A percentile compares a stretch with the other conserved stretches of the same genome.
phyloP scores from a whole-genome alignment of 2,329 filamentous ascomycete species.

The Aspergillus sp. region DNA sequence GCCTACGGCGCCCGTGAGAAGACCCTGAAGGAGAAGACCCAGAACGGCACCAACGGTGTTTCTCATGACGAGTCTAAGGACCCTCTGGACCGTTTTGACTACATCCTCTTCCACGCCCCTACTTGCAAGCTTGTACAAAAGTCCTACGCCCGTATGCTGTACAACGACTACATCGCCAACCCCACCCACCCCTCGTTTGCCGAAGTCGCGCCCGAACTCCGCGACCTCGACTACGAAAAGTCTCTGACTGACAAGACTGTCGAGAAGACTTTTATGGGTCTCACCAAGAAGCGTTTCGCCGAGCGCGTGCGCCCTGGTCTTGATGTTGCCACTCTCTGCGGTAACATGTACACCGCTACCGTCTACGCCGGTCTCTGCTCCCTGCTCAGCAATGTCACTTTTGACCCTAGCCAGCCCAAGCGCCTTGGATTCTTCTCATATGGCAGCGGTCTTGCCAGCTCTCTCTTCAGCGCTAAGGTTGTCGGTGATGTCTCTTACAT shows the following conservation, averaged over 20 bases:
- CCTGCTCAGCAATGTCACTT: conserved; percentile 64
- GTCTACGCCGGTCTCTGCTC: conserved; percentile 58
- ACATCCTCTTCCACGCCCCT: conserved; percentile 78
- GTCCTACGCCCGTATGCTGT: conserved; percentile 78
- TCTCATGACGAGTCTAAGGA: conserved; percentile 54
- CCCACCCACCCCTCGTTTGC: conserved; percentile 67
- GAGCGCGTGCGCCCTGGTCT: conserved; percentile 73
- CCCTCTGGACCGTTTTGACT: conserved; percentile 76
- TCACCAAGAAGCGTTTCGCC: conserved; percentile 81
- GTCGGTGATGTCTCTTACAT: conserved; percentile 69
- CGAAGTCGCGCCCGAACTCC: conserved; percentile 73
- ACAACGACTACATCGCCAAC: conserved; percentile 79
- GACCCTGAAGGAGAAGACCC: conserved; percentile 49
- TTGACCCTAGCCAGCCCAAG: conserved; percentile 67
- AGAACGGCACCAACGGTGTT: conserved; percentile 52
- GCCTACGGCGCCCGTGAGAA: conserved; percentile 75
- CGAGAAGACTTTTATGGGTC: conserved; percentile 82
- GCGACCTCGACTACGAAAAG: conserved; percentile 75
- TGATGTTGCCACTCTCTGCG: conserved; percentile 74
- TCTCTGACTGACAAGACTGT: conserved; percentile 78
- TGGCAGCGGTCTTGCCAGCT: conserved; percentile 73
- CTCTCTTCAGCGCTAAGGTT: conserved; percentile 67
- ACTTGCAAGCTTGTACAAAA: conserved; percentile 87
- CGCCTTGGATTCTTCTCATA: conserved; percentile 76
- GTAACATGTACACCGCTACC: conserved; percentile 64